Conservation (phyloP, 1,139 yeast genomes). For the Candida sp. region DNA sequence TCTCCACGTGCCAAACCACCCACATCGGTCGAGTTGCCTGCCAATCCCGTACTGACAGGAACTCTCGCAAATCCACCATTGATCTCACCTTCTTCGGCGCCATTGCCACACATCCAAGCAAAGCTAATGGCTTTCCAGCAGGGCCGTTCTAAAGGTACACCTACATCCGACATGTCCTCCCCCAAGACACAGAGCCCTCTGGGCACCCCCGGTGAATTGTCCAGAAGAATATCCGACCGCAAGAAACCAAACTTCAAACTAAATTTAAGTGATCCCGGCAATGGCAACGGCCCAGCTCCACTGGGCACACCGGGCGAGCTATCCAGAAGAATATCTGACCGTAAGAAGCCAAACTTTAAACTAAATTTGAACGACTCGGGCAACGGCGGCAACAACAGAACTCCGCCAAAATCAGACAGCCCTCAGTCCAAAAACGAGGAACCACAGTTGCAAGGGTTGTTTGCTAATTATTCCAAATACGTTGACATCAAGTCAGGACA, state of each 20-base stretch:
- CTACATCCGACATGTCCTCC: slow-evolving; percentile 3
- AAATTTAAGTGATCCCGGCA: slow-evolving; percentile 24
- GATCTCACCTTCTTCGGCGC: slow-evolving; percentile 1
- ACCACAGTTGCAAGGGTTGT: slow-evolving; percentile 53
- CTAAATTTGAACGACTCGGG: slow-evolving; percentile 18
- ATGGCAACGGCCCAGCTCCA: slow-evolving; percentile 4
- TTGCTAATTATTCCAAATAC: slow-evolving; percentile 85
- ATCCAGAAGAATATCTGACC: slow-evolving; percentile 39
- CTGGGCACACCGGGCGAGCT: slow-evolving; percentile 33
- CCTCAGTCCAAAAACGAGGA: slow-evolving; percentile 5
- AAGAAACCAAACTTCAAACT: slow-evolving; percentile 46
- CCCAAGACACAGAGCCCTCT: slow-evolving; percentile 12
- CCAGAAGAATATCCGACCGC: slow-evolving; percentile 41
- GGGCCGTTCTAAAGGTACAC: slow-evolving; percentile 46
- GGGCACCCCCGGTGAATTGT: slow-evolving; percentile 35
- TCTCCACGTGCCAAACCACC: background rate
- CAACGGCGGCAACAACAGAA: slow-evolving; percentile 8
- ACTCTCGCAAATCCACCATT: slow-evolving; percentile 1
- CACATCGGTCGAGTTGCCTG: background rate
- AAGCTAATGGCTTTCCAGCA: slow-evolving; percentile 77
- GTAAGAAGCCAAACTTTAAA: slow-evolving; percentile 45
- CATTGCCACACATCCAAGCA: slow-evolving; percentile 58
- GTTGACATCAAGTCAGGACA: slow-evolving; percentile 93
- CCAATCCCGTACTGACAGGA: background rate
- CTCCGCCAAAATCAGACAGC: slow-evolving; percentile 11